Evolutionary conservation across 2,329 filamentous ascomycete species (phyloP), one percentile per base, ranked within the genome.

Genomic region (Fusarium nelsonii): DNA sequence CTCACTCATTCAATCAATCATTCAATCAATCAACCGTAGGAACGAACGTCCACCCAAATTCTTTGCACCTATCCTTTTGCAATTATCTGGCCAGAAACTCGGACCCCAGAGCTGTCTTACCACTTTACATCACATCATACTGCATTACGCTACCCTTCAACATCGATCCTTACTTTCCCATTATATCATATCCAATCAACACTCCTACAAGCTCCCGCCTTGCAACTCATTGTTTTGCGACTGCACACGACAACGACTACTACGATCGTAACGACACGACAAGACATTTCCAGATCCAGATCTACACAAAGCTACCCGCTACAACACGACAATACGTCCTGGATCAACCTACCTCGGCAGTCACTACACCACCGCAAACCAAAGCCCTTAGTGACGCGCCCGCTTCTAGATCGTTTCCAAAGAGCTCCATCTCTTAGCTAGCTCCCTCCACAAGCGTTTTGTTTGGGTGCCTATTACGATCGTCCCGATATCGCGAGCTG

Each of bases 11-110:
- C 46, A 28, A 41, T 23, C 18, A 23, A 23, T 57, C 59, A 26
- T 32, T 48, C 34, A 41, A 37, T 41, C 46, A 28, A 41, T 23
- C 18, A 23, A 23, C 23, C 23, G 6, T 5, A 23, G 23, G 39
- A 23, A 41, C 39, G 20, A 41, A 41, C 39, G 14, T 32, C 37
- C 32, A 56, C 52, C 33, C 40, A 68, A 63, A 57, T 26, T 34
- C 30, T 33, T 26, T 33, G 28, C 39, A 26, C 23, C 26, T 30
- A 33, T 28, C 40, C n/a, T 41, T 53, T 32, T 62, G 20, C 43
- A 43, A 49, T 65, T 50, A 70, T 57, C 67, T 70, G 51, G 62
- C 61, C 61, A 67, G 58, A 63, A 63, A 67, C 49, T 53, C 39
- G 46, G 50, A 52, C 62, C 51, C 28, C 39, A 52, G 20, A 43